A percentile compares a stretch with the other conserved stretches of the same genome.
Conservation (phyloP, 2,329 filamentous ascomycete species). For the Biscogniauxia marginata region DNA sequence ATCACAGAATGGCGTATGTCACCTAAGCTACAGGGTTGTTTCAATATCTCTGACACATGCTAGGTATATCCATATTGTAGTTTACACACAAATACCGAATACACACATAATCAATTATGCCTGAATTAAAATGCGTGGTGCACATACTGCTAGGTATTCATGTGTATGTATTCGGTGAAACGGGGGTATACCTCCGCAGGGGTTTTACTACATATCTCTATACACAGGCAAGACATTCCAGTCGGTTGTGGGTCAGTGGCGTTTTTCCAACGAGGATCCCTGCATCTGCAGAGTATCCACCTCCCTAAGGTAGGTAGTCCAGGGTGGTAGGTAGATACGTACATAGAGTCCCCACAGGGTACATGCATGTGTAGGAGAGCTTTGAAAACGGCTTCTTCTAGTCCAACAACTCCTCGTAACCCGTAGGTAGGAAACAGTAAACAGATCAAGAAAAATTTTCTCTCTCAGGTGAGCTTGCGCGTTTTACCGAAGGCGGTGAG, state of each 20-base stretch:
- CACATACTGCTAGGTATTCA: no score
- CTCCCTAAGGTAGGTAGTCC: neutral
- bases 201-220: neutral
- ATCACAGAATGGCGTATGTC: neutral
- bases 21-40: neutral
- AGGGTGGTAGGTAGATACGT: neutral
- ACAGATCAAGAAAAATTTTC: conserved; percentile 6
- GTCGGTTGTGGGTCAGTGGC: conserved; percentile 7
- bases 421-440: neutral
- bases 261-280: conserved; percentile 15
- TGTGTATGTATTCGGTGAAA: no score
- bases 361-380: no score
- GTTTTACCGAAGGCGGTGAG: neutral
- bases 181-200: no score
- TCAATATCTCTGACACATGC: neutral
- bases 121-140: no score
- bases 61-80: neutral
- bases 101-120: neutral
- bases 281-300: conserved; percentile 20
- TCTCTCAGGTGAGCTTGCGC: conserved; percentile 3
- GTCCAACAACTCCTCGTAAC: conserved; percentile 13
- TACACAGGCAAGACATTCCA: neutral
- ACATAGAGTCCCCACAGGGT: conserved; percentile 11
- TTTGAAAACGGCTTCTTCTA: conserved; percentile 16
- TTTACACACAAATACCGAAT: neutral